Evolutionary conservation across 495 filamentous ascomycete genomes (phyloP), one percentile per base, ranked within the genome.

Genomic region (Glarea lozoyensis): DNA sequence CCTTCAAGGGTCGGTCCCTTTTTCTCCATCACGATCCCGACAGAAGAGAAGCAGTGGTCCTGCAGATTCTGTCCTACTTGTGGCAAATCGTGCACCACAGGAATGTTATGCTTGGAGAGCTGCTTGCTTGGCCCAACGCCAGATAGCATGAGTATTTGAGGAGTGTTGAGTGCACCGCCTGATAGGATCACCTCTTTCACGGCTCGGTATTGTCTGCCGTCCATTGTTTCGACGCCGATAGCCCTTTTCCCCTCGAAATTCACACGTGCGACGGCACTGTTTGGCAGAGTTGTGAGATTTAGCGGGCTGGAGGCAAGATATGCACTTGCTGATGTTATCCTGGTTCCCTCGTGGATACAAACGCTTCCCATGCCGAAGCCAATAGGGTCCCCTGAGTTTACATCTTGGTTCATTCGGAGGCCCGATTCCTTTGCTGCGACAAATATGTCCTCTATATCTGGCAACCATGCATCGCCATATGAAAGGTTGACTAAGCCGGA

Each of bases 101-200:
- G 65, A 46, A 84, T 77, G n/a, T 58, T 45, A 56, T 66, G 70
- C 23, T 68, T 47, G n/a, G 59, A 25, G 0, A 85, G 68, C 20
- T 79, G 65, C 0, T 58, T 49, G 10, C 55, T 53, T 0, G 78
- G 75, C 0, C 79, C 79, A 42, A 84, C 74, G 10, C 79, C 81
- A 0, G 75, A 79, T 43, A 79, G 73, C 70, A 81, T 75, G 0
- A 83, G 64, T 38, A 82, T 67, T 31, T 74, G 69, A 2, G 81
- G 79, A 10, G 60, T 62, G 54, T 82, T 69, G 17, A 80, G 60
- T 1, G 77, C 59, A 7, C 81, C 79, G 12, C 67, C 67, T 0
- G 66, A 68, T 7, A 84, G 56, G 35, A 82, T 70, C 23, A 80
- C 67, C 36, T 83, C 79, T 42, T 70, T 65, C 16, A 59, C 62